phyloP scores from a whole-genome alignment of 805 yeast genomes.

The Candida fluviatilis region DNA sequence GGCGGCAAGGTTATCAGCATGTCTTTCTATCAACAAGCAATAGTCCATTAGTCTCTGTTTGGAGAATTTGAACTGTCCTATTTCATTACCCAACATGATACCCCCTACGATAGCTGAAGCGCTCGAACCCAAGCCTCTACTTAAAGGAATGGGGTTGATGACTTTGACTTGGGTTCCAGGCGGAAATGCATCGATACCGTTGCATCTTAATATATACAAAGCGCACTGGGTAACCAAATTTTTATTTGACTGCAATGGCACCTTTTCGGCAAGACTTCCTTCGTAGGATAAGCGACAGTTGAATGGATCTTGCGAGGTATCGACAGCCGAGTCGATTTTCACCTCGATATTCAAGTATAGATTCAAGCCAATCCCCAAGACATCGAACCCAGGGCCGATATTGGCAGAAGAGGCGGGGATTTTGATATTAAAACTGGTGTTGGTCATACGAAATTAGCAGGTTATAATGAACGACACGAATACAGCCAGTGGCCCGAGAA shows the following conservation, averaged over 20 bases:
- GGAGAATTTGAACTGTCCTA: constrained; percentile 67
- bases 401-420: constrained; percentile 98
- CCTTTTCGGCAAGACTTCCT: constrained; percentile 76
- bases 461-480: not conserved
- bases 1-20: constrained; percentile 97
- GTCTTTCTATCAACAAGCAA: constrained; percentile 95
- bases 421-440: constrained; percentile 52
- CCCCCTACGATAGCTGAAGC: constrained; percentile 99
- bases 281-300: constrained; percentile 69
- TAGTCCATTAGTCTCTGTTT: constrained; percentile 87
- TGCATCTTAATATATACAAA: constrained; percentile 82
- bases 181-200: constrained; percentile 74
- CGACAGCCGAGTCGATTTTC: constrained; percentile 47
- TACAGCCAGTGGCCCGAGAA: not conserved
- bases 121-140: constrained; percentile 95
- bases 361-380: constrained; percentile 84
- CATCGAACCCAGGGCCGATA: constrained; percentile 98
- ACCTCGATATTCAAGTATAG: constrained; percentile 71
- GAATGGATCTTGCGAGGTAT: constrained; percentile 55
- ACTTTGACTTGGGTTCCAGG: constrained; percentile 77
- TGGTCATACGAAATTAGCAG: constrained; percentile 3
- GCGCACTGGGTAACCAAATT: constrained; percentile 93
- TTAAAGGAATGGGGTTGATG: constrained; percentile 88
- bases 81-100: constrained; percentile 80
- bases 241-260: constrained; percentile 72